Evolutionary conservation across 768 basidiomycete genomes (phyloP).

Genomic region (Amanita inopinata): DNA sequence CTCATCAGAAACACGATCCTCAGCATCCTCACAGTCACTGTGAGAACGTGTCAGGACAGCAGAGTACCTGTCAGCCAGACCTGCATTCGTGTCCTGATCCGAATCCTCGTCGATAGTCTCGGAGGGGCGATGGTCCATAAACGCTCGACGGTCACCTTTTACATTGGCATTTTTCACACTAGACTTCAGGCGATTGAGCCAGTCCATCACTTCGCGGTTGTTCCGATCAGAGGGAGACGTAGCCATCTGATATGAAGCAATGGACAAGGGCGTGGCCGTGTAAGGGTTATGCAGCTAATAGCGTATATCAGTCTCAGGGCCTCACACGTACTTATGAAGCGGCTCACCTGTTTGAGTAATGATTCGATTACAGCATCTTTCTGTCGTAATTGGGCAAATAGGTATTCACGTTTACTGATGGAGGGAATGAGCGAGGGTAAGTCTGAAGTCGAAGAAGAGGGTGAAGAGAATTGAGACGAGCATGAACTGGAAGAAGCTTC

Average conservation of each 20-base stretch:
- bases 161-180: conserved; percentile 43
- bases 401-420: conserved; percentile 74
- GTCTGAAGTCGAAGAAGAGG: conserved; percentile 24
- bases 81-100: conserved; percentile 15
- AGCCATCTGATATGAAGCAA: conserved; percentile 70
- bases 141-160: conserved; percentile 31
- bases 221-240: conserved; percentile 66
- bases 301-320: conserved; percentile 2
- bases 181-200: conserved; percentile 63
- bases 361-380: conserved; percentile 84
- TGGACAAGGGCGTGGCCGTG: conserved; percentile 66
- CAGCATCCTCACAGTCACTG: conserved; percentile 18
- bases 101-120: conserved; percentile 14
- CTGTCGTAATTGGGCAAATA: conserved; percentile 78
- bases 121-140: conserved; percentile 30
- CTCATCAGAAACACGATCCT: conserved; percentile 31
- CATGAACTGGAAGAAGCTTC: conserved; percentile 11
- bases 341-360: conserved; percentile 66
- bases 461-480: conserved; percentile 16
- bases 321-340: background rate
- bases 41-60: too few relatives aligned
- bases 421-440: conserved; percentile 27
- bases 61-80: too few relatives aligned
- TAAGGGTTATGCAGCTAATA: conserved; percentile 71
- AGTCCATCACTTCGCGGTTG: conserved; percentile 60